Conservation (phyloP, 2,329 filamentous ascomycete genomes). For the Fusarium newnesense region DNA sequence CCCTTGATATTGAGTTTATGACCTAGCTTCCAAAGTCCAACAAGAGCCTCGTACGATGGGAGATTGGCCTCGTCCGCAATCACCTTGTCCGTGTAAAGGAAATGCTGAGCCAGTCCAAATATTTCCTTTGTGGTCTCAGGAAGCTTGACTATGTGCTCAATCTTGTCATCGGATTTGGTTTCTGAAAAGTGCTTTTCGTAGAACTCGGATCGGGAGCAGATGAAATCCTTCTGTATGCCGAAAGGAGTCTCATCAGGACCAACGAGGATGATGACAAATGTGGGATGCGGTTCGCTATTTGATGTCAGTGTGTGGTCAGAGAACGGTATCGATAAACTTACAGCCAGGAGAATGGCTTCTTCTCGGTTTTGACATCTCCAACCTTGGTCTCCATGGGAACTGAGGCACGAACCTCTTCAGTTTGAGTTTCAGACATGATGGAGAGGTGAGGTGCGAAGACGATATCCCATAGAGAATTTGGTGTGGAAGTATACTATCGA, state of each 20-base stretch:
- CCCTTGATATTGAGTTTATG: slow-evolving; percentile 62
- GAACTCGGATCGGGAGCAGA: slow-evolving; percentile 62
- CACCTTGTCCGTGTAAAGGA: slow-evolving; percentile 62
- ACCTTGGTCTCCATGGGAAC: slow-evolving; percentile 15
- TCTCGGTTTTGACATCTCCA: slow-evolving; percentile 19
- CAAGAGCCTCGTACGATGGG: slow-evolving; percentile 64
- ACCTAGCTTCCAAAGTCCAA: slow-evolving; percentile 67
- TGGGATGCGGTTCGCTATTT: slow-evolving; percentile 63
- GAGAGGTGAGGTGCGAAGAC: background rate
- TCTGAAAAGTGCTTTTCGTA: slow-evolving; percentile 59
- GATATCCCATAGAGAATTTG: background rate
- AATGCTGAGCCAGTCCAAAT: slow-evolving; percentile 66
- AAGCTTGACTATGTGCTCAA: slow-evolving; percentile 63
- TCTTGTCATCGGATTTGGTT: slow-evolving; percentile 47
- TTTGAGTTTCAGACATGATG: slow-evolving; percentile 31
- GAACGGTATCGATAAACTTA: slow-evolving; percentile 33
- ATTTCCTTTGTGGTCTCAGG: slow-evolving; percentile 60
- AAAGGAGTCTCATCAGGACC: slow-evolving; percentile 64
- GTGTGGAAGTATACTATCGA: background rate
- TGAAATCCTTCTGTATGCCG: slow-evolving; percentile 68
- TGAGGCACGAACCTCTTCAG: slow-evolving; percentile 14
- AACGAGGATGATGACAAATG: slow-evolving; percentile 65
- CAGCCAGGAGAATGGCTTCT: slow-evolving; percentile 52
- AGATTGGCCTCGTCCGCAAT: slow-evolving; percentile 54
- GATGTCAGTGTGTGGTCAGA: slow-evolving; percentile 13